Evolutionary conservation across 805 yeast genomes (phyloP), one percentile per base, ranked within the genome.

Genomic region (Schizosaccharomyces osmophilus): DNA sequence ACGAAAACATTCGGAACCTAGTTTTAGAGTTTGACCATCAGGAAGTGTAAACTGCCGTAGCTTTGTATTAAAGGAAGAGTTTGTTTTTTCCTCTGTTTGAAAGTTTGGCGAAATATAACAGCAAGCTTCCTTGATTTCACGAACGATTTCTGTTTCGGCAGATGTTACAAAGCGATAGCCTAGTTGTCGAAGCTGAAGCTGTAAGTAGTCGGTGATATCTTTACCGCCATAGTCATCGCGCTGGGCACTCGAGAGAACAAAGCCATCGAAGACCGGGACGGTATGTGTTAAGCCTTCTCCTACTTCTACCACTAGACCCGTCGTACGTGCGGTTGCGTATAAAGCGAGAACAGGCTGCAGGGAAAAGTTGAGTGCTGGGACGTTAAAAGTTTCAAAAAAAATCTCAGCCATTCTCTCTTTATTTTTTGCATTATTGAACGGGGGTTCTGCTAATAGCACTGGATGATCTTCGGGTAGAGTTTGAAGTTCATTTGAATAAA

Each of bases 261-360:
- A 89, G 4, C 97, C 97, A 63, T 87, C 88, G 71, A 81, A 90
- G 0, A 90, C 87, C 0, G 97, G 96, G 1, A 87, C 95, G 8
- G 85, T 77, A 67, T 85, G 89, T 48, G 85, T 79, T 31, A 87
- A 95, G 4, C 97, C 97, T 70, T 89, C 97, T 4, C 97, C 97
- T n/a, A 84, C 79, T 68, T 89, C 96, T 13, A 90, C 68, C 2
- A 87, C 95, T 48, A 87, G 79, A 1, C 97, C 97, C 0, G 95
- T 88, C 6, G 97, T 89, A 65, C 87, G 74, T 0, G 97, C 97
- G 4, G 86, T 78, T 0, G 97, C 88, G 29, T 55, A 55, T 48
- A 89, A 73, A 3, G 95, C 78, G 48, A 89, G 73, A 11, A 88
- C 88, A 0, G 95, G 90, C 65, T 84, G 90, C 59, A 84, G 74